Base-by-base conservation (phyloP, 805 yeast genomes). In the Jamesozyma jinghongensis region DNA sequence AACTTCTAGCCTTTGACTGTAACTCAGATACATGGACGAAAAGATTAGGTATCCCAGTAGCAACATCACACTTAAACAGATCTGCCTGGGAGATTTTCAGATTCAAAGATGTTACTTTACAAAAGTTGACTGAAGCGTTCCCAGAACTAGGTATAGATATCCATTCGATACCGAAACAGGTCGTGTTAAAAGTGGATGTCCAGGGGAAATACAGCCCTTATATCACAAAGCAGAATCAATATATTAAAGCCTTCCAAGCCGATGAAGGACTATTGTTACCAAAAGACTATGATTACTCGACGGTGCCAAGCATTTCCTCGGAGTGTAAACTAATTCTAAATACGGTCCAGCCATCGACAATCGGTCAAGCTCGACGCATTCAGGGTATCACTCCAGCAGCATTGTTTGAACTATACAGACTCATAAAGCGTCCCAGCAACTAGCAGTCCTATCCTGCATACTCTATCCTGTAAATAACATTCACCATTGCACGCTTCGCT, bases 341-440 rank as follows among this genome's bases (percentile, higher is more conserved):
- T 52, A 69, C 71, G 10, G 77, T 85, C 13, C 81, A 84, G 46
- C 98, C 98, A 0, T 75, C 76, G 40, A 92, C 97, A 0, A 76
- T 92, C 34, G 97, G 97, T 0, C 97, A 92, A 58, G 97, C 97
- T 0, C 73, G 95, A 57, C 70, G 97, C 50, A 82, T 90, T 11
- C 94, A 92, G 54, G 97, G 98, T 1, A 79, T 92, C 2, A 90
- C 97, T 0, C 95, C 97, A 0, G 90, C 96, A 0, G 92, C 96
- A 0, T 68, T 85, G 14, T 82, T 86, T 47, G 94, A 85, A 55
- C 68, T 88, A 36, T 84, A 79, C 55, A 69, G 44, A n/a, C 34
- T 41, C 3, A 18, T 37, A 3, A 30, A 40, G 26, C 26, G 26
- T 22, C 26, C 26, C 10, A 22, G 10, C 10, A 22, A 22, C 10